phyloP scores from a whole-genome alignment of 2,329 filamentous ascomycete genomes.

The Penicillium crustosum region DNA sequence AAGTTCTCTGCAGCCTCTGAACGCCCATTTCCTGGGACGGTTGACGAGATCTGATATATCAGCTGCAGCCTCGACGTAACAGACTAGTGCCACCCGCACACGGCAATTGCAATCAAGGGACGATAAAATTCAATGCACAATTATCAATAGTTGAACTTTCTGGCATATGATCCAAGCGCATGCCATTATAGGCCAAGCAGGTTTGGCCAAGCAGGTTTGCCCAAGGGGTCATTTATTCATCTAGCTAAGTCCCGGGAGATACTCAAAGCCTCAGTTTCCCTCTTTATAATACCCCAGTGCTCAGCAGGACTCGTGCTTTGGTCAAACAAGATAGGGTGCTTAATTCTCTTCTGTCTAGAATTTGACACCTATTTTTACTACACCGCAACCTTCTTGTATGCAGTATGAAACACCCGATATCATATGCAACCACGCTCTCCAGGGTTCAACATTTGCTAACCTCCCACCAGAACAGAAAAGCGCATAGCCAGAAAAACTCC shows the following conservation, averaged over 20 bases:
- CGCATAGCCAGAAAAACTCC: not conserved
- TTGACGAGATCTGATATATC: constrained; percentile 5
- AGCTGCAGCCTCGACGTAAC: not conserved
- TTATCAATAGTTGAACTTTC: constrained; percentile 3
- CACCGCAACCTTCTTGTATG: not conserved
- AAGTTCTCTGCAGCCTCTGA: not conserved
- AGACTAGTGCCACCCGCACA: constrained; percentile 1
- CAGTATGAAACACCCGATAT: not conserved
- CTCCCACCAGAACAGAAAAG: not conserved
- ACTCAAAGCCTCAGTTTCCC: not conserved
- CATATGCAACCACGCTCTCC: not conserved
- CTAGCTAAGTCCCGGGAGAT: not conserved
- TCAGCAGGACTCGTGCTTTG: no score
- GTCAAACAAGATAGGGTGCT: not conserved
- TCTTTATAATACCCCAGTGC: not conserved
- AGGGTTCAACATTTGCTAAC: not conserved
- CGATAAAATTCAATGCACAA: not conserved
- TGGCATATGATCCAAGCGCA: constrained; percentile 6
- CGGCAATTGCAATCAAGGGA: constrained; percentile 10
- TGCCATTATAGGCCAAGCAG: not conserved
- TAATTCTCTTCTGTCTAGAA: not conserved
- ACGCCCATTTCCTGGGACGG: not conserved
- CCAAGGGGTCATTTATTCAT: constrained; percentile 1
- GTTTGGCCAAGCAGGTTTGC: not conserved
- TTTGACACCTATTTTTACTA: not conserved